Percentiles rank a stretch among this genome's conserved stretches.
phyloP scores from a whole-genome alignment of 106 monocot species.

The Posidonia australis region DNA sequence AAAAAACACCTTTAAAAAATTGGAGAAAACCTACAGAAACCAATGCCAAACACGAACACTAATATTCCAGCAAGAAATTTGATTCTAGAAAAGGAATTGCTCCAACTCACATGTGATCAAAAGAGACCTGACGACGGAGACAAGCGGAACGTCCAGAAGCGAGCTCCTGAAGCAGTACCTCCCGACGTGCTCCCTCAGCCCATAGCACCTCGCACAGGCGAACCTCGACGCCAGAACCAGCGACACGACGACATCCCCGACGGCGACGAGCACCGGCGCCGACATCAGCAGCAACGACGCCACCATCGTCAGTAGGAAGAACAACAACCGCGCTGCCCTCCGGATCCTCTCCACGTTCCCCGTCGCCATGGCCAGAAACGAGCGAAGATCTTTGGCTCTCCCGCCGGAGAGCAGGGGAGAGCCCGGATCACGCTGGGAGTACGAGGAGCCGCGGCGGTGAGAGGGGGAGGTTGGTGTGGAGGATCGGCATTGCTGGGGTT shows the following conservation, averaged over 20 bases:
- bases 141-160: conserved; percentile 63
- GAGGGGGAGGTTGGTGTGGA: too few relatives aligned
- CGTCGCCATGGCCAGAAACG: conserved; percentile 17
- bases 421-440: too few relatives aligned
- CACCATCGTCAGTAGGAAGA: conserved; percentile 71
- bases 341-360: conserved; percentile 55
- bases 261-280: conserved; percentile 61
- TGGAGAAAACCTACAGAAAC: neutral
- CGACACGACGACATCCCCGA: conserved; percentile 48
- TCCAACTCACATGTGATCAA: conserved; percentile 44
- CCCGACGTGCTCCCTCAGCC: conserved; percentile 34
- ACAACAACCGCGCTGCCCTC: conserved; percentile 38
- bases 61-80: neutral
- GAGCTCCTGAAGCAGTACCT: conserved; percentile 55
- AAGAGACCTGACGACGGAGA: conserved; percentile 62
- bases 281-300: conserved; percentile 68
- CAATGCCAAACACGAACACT: neutral
- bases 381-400: too few relatives aligned
- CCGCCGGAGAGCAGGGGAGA: too few relatives aligned
- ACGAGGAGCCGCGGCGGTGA: too few relatives aligned
- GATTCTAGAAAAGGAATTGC: neutral
- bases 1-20: too few relatives aligned
- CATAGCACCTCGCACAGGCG: conserved; percentile 37
- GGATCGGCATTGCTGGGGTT: too few relatives aligned
- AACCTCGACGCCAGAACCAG: conserved; percentile 39